Percentiles rank a stretch among this genome's conserved stretches.
Evolutionary conservation across 805 yeast species (phyloP).

Genomic region (Debaryomyces tyrocola): DNA sequence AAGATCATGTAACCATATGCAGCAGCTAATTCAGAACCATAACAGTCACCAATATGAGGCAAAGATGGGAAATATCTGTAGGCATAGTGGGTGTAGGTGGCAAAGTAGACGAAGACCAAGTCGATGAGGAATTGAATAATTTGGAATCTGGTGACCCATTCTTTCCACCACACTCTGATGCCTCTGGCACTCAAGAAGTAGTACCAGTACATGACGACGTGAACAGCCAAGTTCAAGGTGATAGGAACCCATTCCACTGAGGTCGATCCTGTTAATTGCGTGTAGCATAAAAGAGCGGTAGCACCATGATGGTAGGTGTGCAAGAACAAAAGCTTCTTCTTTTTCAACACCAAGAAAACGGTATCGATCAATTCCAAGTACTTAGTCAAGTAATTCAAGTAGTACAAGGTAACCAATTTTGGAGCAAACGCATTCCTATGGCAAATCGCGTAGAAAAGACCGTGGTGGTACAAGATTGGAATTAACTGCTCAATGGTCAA

Average conservation of each 20-base stretch:
- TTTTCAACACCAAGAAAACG: constrained; percentile 83
- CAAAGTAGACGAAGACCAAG: constrained; percentile 87
- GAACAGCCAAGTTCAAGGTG: constrained; percentile 83
- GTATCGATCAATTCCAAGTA: constrained; percentile 89
- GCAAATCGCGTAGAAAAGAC: constrained; percentile 84
- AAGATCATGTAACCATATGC: constrained; percentile 85
- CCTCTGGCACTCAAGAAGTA: constrained; percentile 92
- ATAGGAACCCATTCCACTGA: constrained; percentile 96
- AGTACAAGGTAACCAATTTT: constrained; percentile 79
- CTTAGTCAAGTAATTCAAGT: constrained; percentile 88
- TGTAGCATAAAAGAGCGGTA: constrained; percentile 90
- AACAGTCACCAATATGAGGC: constrained; percentile 79
- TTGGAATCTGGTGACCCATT: constrained; percentile 97
- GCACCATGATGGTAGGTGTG: constrained; percentile 99
- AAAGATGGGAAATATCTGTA: constrained; percentile 58
- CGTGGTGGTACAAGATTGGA: constrained; percentile 74
- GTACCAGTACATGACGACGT: constrained; percentile 97
- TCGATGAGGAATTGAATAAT: constrained; percentile 91
- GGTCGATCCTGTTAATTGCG: constrained; percentile 87
- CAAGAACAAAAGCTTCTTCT: constrained; percentile 86
- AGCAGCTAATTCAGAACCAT: constrained; percentile 93
- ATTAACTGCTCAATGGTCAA: constrained; percentile 81
- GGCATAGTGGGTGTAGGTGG: constrained; percentile 88
- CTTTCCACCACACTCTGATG: constrained; percentile 98
- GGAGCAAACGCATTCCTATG: constrained; percentile 76